Base-by-base conservation (phyloP, 441 rosid genomes). In the Eutrema salsugineum region DNA sequence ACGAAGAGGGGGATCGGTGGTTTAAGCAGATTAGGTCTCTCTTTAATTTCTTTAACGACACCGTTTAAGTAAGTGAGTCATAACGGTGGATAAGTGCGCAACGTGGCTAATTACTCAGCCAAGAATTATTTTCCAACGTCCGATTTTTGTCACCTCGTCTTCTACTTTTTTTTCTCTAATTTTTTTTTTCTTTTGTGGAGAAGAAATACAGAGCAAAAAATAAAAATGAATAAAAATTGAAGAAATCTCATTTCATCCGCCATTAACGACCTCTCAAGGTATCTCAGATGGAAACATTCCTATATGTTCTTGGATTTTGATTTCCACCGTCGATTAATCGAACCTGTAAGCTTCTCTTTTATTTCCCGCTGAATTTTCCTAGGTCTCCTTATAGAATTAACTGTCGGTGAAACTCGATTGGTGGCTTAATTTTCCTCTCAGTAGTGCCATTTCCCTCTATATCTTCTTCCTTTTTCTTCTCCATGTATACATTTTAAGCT, bases 201-300 rank as follows among this genome's bases (percentile, higher is more conserved):
- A 43, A 62, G 59, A 43, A 59, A 32, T 11, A 30, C 40, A 58
- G 19, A 1, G 17, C 8, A 44, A 69, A n/a, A n/a, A n/a, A n/a
- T n/a, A n/a, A n/a, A 24, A 20, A 14, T 5, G 51, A 57, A 9
- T n/a, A 27, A 19, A 30, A n/a, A 63, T 24, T 19, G 35, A 49
- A 65, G 53, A 67, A 72, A 59, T 66, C 47, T 67, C 42, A 20
- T 66, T 51, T 7, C 56, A 54, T 75, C 59, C 70, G 70, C 74
- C 74, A 75, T 75, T 75, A 53, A 54, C 74, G 69, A 68, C 78
- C 63, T 54, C 70, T 61, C 20, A 43, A 60, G 69, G 68, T 75
- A 22, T 42, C 24, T 51, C 10, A 22, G 4, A n/a, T 3, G 17
- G n/a, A 10, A 28, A 51, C 14, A 44, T 54, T 3, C 8, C 19